Evolutionary conservation across 176 grass and related monocot genomes (phyloP), one percentile per base, ranked within the genome.

Genomic region (Avena eriantha): DNA sequence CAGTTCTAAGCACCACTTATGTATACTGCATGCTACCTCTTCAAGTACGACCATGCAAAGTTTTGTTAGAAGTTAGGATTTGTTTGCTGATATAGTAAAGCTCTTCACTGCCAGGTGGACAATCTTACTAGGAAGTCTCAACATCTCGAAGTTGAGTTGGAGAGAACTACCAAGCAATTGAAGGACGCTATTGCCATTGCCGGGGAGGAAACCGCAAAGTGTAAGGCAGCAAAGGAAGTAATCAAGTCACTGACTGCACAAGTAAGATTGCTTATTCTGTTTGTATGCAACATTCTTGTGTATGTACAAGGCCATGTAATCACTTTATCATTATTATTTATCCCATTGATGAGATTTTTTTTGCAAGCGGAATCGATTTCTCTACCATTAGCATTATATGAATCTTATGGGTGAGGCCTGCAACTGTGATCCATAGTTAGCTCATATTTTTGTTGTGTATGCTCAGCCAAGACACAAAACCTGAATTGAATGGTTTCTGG

Each of bases 211-310:
- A 91, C 88, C 54, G 86, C 93, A 82, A 98, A 95, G 69, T 95
- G 96, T 88, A 98, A 95, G 51, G 96, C 93, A 8, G 92, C 96
- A 60, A 98, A 98, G 76, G 96, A 98, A 88, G 96, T 95, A 86
- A 98, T 98, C 82, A 98, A 95, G 70, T 95, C 93, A 36, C 92
- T 98, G 57, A 95, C 93, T 47, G 86, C 88, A 85, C 93, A 94
- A 73, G 96, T 98, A 92, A 88, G 74, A 54, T 76, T 76, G 73
- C 48, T 33, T 54, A 76, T 76, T 76, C 67, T 49, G 21, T 80
- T 64, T 56, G 47, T 76, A 33, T 53, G 72, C 14, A 75, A 10
- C n/a, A 15, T 54, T 64, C 23, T 65, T 19, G 46, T 90, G 16
- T 34, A 24, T 17, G 16, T 43, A 14, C 14, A 58, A 60, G n/a